These are phyloP conservation scores for Yamadazyma phyllophila DNA, from an alignment of 805 yeast genomes.

Conservation along the genomic window DNA sequence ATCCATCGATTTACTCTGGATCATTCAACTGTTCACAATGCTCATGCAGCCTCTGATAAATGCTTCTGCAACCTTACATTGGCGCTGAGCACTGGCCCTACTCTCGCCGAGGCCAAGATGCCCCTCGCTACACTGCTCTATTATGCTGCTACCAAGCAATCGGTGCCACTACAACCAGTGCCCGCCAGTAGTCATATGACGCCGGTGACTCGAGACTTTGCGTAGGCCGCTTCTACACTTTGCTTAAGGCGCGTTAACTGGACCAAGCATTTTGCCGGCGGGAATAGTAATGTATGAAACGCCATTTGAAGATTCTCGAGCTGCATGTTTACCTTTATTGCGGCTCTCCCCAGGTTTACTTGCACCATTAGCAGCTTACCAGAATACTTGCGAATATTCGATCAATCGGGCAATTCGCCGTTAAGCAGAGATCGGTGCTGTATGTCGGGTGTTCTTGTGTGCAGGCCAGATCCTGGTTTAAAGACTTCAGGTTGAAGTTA, in stretches of 20 bases:
- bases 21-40: too few relatives aligned
- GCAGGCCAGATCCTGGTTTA: background rate
- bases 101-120: background rate
- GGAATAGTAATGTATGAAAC: too few relatives aligned
- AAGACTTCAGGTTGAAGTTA: background rate
- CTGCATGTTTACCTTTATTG: too few relatives aligned
- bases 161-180: too few relatives aligned
- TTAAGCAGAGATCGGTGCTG: background rate
- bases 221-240: too few relatives aligned
- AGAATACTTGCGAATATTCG: background rate
- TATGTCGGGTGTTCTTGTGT: background rate
- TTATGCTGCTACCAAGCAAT: too few relatives aligned
- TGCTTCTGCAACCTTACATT: background rate
- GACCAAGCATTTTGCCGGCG: too few relatives aligned
- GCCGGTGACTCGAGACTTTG: too few relatives aligned
- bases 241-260: too few relatives aligned
- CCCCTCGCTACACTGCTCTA: background rate
- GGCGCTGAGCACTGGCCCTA: background rate
- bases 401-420: constrained; percentile 11
- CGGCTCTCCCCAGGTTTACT: background rate
- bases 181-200: too few relatives aligned
- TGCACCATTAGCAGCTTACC: background rate
- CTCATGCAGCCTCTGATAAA: background rate
- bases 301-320: too few relatives aligned
- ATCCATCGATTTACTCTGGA: too few relatives aligned